Percentiles rank a stretch among this genome's conserved stretches.
Evolutionary conservation across 2,329 filamentous ascomycete species (phyloP).

Genomic region (Fusarium protoensiforme): DNA sequence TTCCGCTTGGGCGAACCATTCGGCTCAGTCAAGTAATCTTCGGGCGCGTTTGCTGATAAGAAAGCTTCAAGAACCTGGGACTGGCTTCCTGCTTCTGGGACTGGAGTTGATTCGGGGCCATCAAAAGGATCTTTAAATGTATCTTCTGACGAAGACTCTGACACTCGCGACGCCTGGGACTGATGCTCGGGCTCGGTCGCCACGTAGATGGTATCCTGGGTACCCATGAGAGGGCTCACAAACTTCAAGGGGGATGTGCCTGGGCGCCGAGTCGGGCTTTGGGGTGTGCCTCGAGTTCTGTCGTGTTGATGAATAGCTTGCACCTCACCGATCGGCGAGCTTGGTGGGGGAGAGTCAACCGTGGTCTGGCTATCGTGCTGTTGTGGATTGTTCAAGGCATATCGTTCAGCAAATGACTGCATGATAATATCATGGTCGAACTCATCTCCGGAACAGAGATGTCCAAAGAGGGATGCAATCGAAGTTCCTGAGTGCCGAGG

Average conservation of each 20-base stretch:
- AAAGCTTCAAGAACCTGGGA: not conserved
- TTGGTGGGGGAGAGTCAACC: slow-evolving; percentile 9
- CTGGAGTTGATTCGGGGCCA: not conserved
- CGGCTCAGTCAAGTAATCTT: not conserved
- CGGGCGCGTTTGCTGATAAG: not conserved
- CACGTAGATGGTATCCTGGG: not conserved
- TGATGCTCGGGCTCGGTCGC: not conserved
- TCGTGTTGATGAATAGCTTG: not conserved
- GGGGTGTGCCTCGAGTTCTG: not conserved
- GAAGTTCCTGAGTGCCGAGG: slow-evolving; percentile 57
- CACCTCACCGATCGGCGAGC: slow-evolving; percentile 6
- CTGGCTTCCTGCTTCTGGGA: not conserved
- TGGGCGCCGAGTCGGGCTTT: not conserved
- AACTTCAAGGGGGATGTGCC: not conserved
- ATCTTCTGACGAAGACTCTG: not conserved
- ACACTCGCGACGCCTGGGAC: not conserved
- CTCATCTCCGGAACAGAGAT: slow-evolving; percentile 67
- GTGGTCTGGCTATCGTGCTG: slow-evolving; percentile 31
- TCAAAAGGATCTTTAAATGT: not conserved
- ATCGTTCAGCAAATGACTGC: slow-evolving; percentile 45
- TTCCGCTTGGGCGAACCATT: slow-evolving; percentile 18
- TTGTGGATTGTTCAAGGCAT: not conserved
- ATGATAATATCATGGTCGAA: slow-evolving; percentile 77
- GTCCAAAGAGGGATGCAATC: slow-evolving; percentile 77
- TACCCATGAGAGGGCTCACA: slow-evolving; percentile 10